phyloP scores from a whole-genome alignment of 139 green algal genomes.

The Eudorina sp. region DNA sequence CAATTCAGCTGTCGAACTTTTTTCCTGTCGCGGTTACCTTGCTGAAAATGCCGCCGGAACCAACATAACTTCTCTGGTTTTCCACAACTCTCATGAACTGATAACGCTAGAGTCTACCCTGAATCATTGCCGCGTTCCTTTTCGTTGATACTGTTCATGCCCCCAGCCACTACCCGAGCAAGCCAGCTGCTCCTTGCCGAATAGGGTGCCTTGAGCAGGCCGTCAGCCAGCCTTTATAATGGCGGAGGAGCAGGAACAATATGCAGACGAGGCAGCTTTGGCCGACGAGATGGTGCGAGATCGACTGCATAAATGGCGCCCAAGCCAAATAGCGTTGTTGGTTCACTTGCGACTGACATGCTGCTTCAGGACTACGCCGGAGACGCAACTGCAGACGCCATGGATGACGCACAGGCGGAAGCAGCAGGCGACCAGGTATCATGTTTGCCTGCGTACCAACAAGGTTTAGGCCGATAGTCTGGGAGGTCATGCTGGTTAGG shows the following conservation, averaged over 20 bases:
- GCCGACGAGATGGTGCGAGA: neutral
- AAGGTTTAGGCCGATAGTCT: no score
- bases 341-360: no score
- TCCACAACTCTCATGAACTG: neutral
- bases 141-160: slow-evolving; percentile 13
- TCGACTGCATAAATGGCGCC: neutral
- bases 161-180: slow-evolving; percentile 25
- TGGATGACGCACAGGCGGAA: slow-evolving; percentile 5
- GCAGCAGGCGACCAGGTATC: neutral
- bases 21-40: neutral
- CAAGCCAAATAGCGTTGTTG: no score
- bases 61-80: neutral
- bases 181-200: slow-evolving; percentile 15
- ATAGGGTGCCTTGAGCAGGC: slow-evolving; percentile 17
- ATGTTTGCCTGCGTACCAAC: no score
- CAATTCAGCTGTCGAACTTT: neutral
- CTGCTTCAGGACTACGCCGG: slow-evolving; percentile 6
- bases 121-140: slow-evolving; percentile 12
- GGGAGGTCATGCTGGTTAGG: no score
- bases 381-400: neutral
- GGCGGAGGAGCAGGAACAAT: slow-evolving; percentile 32
- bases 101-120: slow-evolving; percentile 17
- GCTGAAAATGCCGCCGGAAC: slow-evolving; percentile 29
- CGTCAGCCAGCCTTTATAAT: slow-evolving; percentile 7
- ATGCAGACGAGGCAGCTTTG: slow-evolving; percentile 9